These are phyloP conservation scores for Microthlaspi erraticum DNA, from an alignment of 345 rosid species.

Conservation along the genomic window DNA sequence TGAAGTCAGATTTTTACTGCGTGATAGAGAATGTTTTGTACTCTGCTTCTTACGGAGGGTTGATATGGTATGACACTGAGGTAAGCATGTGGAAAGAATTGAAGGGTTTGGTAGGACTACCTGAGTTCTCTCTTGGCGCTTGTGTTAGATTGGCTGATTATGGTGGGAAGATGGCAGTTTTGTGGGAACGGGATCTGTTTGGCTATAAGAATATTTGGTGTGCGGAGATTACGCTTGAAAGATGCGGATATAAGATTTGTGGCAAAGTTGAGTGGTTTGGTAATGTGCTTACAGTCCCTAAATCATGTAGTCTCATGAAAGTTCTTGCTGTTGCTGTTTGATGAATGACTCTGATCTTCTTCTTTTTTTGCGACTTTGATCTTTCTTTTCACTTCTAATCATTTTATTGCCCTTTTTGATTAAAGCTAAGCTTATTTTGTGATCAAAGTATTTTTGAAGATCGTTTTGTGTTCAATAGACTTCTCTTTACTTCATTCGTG, in stretches of 20 bases:
- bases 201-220: background rate
- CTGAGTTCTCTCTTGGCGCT: constrained; percentile 57
- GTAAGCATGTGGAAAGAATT: constrained; percentile 56
- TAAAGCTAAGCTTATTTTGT: background rate
- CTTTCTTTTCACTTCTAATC: background rate
- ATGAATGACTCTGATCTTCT: background rate
- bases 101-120: constrained; percentile 46
- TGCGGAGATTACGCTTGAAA: background rate
- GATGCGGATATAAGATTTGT: too few species aligned
- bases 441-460: background rate
- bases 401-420: too few species aligned
- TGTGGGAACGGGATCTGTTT: too few species aligned
- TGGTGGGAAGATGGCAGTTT: constrained; percentile 70
- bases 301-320: background rate
- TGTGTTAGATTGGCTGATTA: constrained; percentile 36
- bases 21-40: constrained; percentile 65
- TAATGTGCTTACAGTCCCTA: background rate
- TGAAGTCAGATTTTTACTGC: constrained; percentile 43
- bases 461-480: background rate
- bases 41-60: constrained; percentile 63
- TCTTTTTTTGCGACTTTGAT: too few species aligned
- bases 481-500: too few species aligned
- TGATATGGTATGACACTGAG: constrained; percentile 57
- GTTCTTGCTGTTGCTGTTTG: background rate
- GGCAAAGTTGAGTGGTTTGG: background rate